Evolutionary conservation across 176 grass and related monocot species (phyloP).

Genomic region (Zea mays): Zm-B73-REFERENCE-NAM-5.0 NC_050102.1:181842501-181843000

Average conservation of each 20-base stretch:
- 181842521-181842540: neutral
- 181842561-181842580: neutral
- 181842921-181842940: too few species aligned
- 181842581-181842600: neutral
- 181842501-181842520: neutral
- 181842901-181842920: too few species aligned
- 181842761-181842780: constrained; percentile 72
- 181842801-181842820: constrained; percentile 33
- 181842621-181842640: neutral
- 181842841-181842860: too few species aligned
- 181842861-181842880: too few species aligned
- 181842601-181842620: neutral
- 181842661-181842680: constrained; percentile 79
- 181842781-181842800: constrained; percentile 94
- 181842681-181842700: constrained; percentile 65
- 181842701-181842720: constrained; percentile 58
- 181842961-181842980: constrained; percentile 38
- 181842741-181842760: constrained; percentile 61
- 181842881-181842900: too few species aligned
- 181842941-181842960: too few species aligned
- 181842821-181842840: too few species aligned
- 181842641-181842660: constrained; percentile 25
- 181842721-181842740: constrained; percentile 47
- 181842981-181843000: constrained; percentile 73
- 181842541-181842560: neutral